Evolutionary conservation across 306 rosid species (phyloP), one percentile per base, ranked within the genome.

Genomic region (Bauhinia variegata): DNA sequence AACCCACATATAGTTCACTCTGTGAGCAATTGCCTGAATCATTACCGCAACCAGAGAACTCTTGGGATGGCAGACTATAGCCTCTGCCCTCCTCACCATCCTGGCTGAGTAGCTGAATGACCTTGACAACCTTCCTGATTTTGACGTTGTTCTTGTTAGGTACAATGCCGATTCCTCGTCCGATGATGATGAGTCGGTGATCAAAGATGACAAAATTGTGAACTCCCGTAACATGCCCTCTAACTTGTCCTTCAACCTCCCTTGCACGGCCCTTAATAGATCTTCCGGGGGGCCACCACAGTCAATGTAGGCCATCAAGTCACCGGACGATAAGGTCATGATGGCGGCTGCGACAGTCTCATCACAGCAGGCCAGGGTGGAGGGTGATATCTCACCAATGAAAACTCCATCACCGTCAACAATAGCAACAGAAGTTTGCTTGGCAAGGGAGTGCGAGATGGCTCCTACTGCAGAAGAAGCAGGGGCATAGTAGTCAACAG

Each of bases 1-100:
- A 18, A 93, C 99, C 99, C 99, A 93, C 47, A 90, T 80, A 43
- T 93, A 93, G 62, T 88, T 93, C 41, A 86, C 99, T 30, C 99
- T 80, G 15, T 93, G 97, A 73, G 99, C 96, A 50, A 93, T 90
- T 36, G 99, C 99, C 71, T 93, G 99, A 62, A 93, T 93, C 92
- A 93, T 86, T 57, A 86, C 99, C 58, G 99, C 99, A 19, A 90
- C 77, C 63, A 93, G 57, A 0, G 99, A 93, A 81, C 97, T 93
- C 79, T 81, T 86, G 11, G 90, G 95, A 48, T 90, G 99, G 49
- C 99, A 93, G 39, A 93, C 96, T 14, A 88, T 86, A 28, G 97
- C 97, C 75, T 93, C 99, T 0, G 89, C 87, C 59, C 87, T 85
- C 49, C 96, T 86, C 66, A 82, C 96, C 79, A 85, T 86, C 74